A percentile compares a stretch with the other conserved stretches of the same genome.
Conservation (phyloP, 495 filamentous ascomycete species). For the Talaromyces adpressus region DNA sequence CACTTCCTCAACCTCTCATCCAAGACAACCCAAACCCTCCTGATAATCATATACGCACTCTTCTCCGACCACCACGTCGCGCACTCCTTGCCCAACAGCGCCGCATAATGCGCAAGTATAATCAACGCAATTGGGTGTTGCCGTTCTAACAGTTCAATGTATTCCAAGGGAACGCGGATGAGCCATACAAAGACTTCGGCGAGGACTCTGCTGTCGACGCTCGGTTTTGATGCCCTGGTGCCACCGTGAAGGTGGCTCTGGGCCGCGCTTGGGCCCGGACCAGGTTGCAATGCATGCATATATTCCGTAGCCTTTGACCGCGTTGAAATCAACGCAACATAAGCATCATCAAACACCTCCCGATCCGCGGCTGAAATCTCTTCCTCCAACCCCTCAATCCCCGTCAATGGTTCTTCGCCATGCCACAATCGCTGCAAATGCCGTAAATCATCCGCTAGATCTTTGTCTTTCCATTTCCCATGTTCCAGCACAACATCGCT, state of each 20-base stretch:
- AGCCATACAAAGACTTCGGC: slow-evolving; percentile 34
- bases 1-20: slow-evolving; percentile 1
- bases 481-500: neutral
- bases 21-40: neutral
- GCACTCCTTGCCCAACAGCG: slow-evolving; percentile 26
- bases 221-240: neutral
- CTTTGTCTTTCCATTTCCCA: neutral
- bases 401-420: neutral
- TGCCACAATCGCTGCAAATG: neutral
- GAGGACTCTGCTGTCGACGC: slow-evolving; percentile 5
- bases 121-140: slow-evolving; percentile 28
- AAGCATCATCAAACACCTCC: neutral
- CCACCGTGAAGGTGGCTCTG: neutral
- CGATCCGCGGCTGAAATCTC: neutral
- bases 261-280: neutral
- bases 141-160: slow-evolving; percentile 22
- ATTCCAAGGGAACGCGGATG: slow-evolving; percentile 21
- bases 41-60: neutral
- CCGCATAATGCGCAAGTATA: slow-evolving; percentile 34
- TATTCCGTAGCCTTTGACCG: neutral
- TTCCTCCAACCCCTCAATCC: neutral
- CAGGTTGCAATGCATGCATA: neutral
- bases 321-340: neutral
- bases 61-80: slow-evolving; percentile 34
- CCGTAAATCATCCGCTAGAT: neutral